Evolutionary conservation across 2,329 filamentous ascomycete genomes (phyloP).

Genomic region (Diplodia mutila): DNA sequence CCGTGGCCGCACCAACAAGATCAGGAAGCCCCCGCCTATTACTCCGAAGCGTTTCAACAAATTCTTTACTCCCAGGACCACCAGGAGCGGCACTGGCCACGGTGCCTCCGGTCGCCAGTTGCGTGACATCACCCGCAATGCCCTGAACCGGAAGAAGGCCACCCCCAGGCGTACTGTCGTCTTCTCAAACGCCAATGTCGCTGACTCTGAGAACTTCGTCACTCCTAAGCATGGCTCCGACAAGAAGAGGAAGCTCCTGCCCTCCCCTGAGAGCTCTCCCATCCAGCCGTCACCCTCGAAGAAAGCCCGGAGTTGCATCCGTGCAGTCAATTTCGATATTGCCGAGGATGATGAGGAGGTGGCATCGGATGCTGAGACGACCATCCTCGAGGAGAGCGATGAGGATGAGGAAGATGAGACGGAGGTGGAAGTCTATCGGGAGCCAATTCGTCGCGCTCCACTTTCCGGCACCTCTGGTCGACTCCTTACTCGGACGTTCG

Average conservation of each 20-base stretch:
- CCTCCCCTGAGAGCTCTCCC: conserved; percentile 47
- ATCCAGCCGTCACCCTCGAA: conserved; percentile 49
- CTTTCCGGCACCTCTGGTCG: conserved; percentile 41
- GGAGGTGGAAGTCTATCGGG: conserved; percentile 31
- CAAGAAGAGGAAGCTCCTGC: conserved; percentile 45
- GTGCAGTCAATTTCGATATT: conserved; percentile 23
- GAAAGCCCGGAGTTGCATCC: conserved; percentile 35
- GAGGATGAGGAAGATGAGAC: conserved; percentile 34
- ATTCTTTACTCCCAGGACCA: conserved; percentile 53
- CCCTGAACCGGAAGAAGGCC: conserved; percentile 44
- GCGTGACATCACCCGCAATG: conserved; percentile 54
- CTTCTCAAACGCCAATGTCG: conserved; percentile 39
- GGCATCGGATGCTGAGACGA: conserved; percentile 26
- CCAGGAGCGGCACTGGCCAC: conserved; percentile 10
- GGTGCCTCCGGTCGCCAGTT: conserved; percentile 48
- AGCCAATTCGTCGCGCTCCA: conserved; percentile 45
- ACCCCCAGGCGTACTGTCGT: conserved; percentile 46
- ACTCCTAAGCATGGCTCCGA: conserved; percentile 38
- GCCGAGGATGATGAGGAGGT: conserved; percentile 22
- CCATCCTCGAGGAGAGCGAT: conserved; percentile 29
- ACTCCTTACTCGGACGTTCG: conserved; percentile 52
- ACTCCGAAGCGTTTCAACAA: conserved; percentile 56
- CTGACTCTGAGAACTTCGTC: conserved; percentile 32
- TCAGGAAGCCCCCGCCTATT: conserved; percentile 53
- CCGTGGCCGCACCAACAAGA: conserved; percentile 39